Base-by-base conservation (phyloP, 2,329 filamentous ascomycete genomes). In the Pseudogymnoascus sp. region DNA sequence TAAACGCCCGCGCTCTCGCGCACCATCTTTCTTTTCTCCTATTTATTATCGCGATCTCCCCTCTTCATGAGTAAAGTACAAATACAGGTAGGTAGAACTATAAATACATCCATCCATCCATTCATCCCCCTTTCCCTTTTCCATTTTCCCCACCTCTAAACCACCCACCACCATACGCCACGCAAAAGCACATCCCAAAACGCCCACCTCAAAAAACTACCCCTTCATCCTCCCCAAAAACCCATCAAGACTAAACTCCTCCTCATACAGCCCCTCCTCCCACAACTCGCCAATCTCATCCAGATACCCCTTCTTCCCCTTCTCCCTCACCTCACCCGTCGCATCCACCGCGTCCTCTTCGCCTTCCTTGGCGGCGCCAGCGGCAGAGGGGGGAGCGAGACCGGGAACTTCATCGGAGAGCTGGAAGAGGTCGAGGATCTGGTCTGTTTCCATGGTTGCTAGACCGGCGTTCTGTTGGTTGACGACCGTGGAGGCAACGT, bases 391-490 rank as follows among this genome's bases (percentile, higher is more conserved):
- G 67, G 85, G 84, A 61, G 85, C 82, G 5, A 87, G 77, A 37
- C 77, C 82, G 3, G 88, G 85, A 39, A 85, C 88, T 28, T 85
- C 81, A 66, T 95, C 90, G 59, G 89, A 88, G 6, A 99, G 79
- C 67, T 88, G 97, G 79, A 99, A 99, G 52, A 99, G 82, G 69
- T 99, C 94, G 2, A 99, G 82, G 62, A 99, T 95, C 74, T 99
- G 92, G 70, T 97, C 94, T 37, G 95, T 99, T 73, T 97, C 92
- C 94, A 99, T 99, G 12, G 91, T 74, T 59, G 82, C 87, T 1
- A 99, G 76, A 1, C 94, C 94, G 1, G 94, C 92, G 67, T 99
- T 99, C 75, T 99, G 94, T 74, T 99, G 94, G 72, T 99, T 99
- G 65, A 99, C 95, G 5, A 99, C 94, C 0, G 95, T 99, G 58